Base-by-base conservation (phyloP, 2,329 filamentous ascomycete species). In the Verticillium tricorpus region DNA sequence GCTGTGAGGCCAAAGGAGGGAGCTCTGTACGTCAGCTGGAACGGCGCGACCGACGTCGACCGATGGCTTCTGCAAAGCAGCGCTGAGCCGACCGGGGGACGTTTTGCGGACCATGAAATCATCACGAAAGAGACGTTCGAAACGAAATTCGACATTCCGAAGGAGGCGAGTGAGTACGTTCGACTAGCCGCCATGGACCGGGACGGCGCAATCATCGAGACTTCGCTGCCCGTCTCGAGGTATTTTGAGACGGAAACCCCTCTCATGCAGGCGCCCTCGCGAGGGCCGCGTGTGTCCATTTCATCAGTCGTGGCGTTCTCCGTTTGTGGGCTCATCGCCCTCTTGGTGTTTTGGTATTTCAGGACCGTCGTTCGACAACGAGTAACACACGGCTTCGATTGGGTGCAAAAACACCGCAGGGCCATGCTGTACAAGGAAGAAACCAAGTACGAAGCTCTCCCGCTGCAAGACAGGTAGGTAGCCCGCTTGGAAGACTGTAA, bases 61-160 rank as follows among this genome's bases (percentile, higher is more conserved):
- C 57, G 58, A 12, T 74, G 79, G 79, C 73, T 72, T 37, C 76
- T 80, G 40, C 77, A 76, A 64, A 75, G 73, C 17, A 67, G 72
- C 2, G 62, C 68, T 12, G 67, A 62, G 31, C 62, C 17, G 9
- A 32, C 15, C 28, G 55, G 45, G 4, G 19, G 19, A 19, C 45
- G 45, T 19, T 52, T 22, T 14, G 45, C 45, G 11, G 63, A 65
- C n/a, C 65, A 69, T 35, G 50, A 32, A 7, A 59, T 59, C 5
- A 62, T 65, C 14, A 12, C 22, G 22, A 68, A 67, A 62, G 64
- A 54, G 35, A 57, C 54, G 8, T 70, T 70, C 34, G 68, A 70
- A 57, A 70, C 68, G 11, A 60, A 56, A 37, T 63, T 70, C 22
- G 12, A 34, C 4, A 40, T 70, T 7, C 68, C 69, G 0, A 14